phyloP scores from a whole-genome alignment of 345 rosid genomes.

The Eutrema yunnanense region DNA sequence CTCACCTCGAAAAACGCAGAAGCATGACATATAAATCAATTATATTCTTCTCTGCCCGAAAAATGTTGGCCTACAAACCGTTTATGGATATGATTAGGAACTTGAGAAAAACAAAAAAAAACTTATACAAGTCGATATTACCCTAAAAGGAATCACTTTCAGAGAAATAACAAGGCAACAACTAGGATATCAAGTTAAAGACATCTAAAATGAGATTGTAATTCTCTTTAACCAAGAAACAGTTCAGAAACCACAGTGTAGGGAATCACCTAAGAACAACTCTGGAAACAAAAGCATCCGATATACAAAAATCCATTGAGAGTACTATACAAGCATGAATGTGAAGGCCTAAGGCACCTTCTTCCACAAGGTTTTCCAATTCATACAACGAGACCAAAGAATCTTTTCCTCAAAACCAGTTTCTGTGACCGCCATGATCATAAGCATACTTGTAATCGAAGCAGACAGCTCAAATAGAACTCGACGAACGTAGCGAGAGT shows the following conservation, averaged over 20 bases:
- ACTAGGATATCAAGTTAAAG: background rate
- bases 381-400: background rate
- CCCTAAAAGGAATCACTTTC: background rate
- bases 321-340: background rate
- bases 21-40: conserved; percentile 92
- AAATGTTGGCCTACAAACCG: conserved; percentile 73
- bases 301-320: background rate
- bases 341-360: background rate
- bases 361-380: background rate
- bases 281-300: background rate
- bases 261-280: background rate
- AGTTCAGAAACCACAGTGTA: background rate
- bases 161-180: background rate
- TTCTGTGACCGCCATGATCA: background rate
- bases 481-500: background rate
- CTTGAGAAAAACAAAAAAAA: background rate
- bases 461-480: background rate
- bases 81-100: background rate
- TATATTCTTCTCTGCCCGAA: conserved; percentile 80
- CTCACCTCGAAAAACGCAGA: conserved; percentile 88
- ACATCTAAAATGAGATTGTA: background rate
- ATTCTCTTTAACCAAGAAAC: background rate
- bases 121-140: background rate
- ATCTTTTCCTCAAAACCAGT: background rate
- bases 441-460: background rate